These are phyloP conservation scores for Tylopilus sp. DNA, from an alignment of 768 basidiomycete species.

Conservation along the genomic window DNA sequence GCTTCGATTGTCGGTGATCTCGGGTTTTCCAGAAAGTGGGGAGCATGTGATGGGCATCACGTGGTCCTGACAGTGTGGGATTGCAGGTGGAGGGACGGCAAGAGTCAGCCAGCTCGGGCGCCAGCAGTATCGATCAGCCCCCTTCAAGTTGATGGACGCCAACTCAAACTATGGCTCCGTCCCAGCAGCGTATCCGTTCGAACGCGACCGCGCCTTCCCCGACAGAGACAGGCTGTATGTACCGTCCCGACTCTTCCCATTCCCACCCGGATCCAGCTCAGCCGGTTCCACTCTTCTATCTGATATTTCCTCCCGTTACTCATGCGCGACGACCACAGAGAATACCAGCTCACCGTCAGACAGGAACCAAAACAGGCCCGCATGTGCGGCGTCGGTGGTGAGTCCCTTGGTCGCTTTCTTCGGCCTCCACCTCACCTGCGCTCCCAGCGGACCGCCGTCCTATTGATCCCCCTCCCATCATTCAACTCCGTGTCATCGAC, in stretches of 20 bases:
- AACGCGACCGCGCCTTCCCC: conserved; percentile 25
- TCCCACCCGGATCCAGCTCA: conserved; percentile 2
- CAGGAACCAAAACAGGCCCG: conserved; percentile 91
- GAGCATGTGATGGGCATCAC: conserved; percentile 4
- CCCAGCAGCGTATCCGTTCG: conserved; percentile 27
- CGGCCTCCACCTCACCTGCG: not conserved
- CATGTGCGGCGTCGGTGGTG: conserved; percentile 88
- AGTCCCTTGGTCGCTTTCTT: conserved; percentile 39
- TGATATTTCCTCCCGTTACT: conserved; percentile 7
- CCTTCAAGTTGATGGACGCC: conserved; percentile 24
- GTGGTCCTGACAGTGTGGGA: conserved; percentile 17
- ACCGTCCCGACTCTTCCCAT: conserved; percentile 4
- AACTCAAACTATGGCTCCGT: conserved; percentile 24
- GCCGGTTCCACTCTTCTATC: conserved; percentile 6
- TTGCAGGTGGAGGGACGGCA: not conserved
- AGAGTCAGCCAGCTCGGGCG: not conserved
- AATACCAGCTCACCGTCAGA: conserved; percentile 81
- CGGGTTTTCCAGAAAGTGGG: not conserved
- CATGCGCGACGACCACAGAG: conserved; percentile 42
- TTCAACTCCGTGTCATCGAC: conserved; percentile 89
- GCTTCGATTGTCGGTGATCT: no score
- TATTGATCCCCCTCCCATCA: conserved; percentile 94
- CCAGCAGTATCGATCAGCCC: not conserved
- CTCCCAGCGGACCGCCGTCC: conserved; percentile 86
- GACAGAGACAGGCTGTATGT: conserved; percentile 39